Percentiles rank a stretch among this genome's conserved stretches.
phyloP scores from a whole-genome alignment of 2,329 filamentous ascomycete species.

The Ceratocystis variospora region DNA sequence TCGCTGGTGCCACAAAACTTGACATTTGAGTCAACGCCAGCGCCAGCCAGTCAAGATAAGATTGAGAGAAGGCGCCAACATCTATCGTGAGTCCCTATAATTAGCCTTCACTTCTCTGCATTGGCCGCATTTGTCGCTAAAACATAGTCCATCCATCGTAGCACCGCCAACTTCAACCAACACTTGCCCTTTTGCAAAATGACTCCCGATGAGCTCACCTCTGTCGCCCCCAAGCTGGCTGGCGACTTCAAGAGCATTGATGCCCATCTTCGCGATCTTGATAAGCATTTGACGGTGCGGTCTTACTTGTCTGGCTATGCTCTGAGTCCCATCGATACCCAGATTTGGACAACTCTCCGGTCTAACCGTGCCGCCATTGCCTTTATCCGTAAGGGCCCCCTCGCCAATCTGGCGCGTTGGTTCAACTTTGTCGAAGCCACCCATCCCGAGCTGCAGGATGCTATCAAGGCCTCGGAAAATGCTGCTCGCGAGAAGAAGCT shows the following conservation, averaged over 20 bases:
- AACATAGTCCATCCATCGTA: not conserved
- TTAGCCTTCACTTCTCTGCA: not conserved
- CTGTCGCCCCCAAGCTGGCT: constrained; percentile 37
- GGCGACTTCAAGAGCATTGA: constrained; percentile 75
- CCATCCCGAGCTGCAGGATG: constrained; percentile 60
- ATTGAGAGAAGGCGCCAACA: not conserved
- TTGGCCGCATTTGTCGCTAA: not conserved
- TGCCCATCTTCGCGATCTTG: constrained; percentile 58
- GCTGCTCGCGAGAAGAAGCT: constrained; percentile 56
- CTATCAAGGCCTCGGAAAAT: constrained; percentile 55
- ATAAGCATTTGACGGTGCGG: constrained; percentile 75
- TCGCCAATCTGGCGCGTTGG: constrained; percentile 72
- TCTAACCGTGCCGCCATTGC: constrained; percentile 73
- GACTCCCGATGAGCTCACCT: constrained; percentile 43
- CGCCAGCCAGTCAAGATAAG: not conserved
- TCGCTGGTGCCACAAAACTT: constrained; percentile 14
- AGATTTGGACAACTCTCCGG: constrained; percentile 70
- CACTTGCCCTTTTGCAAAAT: constrained; percentile 28
- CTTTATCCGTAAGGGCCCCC: constrained; percentile 63
- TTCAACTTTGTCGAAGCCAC: constrained; percentile 72
- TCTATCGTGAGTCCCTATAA: not conserved
- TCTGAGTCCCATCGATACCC: constrained; percentile 62
- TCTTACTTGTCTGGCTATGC: constrained; percentile 74
- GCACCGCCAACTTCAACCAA: not conserved
- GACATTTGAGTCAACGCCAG: constrained; percentile 14